A percentile compares a stretch with the other conserved stretches of the same genome.
phyloP scores from a whole-genome alignment of 306 rosid genomes.

The Pyrus communis region DNA sequence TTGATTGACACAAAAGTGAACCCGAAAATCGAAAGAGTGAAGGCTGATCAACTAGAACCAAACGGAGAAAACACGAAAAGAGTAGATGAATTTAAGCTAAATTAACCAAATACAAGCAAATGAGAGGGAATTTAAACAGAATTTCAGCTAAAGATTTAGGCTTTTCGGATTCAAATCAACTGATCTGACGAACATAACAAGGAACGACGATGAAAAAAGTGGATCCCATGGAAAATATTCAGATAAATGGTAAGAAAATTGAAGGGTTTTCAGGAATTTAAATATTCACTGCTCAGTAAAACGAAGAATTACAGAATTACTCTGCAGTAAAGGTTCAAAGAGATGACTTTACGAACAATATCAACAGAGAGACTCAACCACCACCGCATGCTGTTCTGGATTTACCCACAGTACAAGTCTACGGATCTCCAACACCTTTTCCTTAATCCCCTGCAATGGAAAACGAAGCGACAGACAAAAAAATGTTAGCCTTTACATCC shows the following conservation, averaged over 20 bases:
- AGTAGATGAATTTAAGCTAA: not conserved
- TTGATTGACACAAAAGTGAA: not conserved
- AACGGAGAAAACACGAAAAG: not conserved
- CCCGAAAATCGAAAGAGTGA: not conserved
- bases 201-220: constrained; percentile 77
- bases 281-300: not conserved
- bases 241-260: not conserved
- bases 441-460: constrained; percentile 28
- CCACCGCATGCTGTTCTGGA: constrained; percentile 93
- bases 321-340: constrained; percentile 83
- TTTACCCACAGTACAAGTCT: constrained; percentile 32
- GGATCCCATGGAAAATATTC: constrained; percentile 70
- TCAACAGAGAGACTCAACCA: constrained; percentile 70
- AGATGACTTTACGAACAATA: constrained; percentile 68
- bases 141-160: not conserved
- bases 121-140: not conserved
- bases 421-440: constrained; percentile 16
- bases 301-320: constrained; percentile 70
- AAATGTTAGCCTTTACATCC: not conserved
- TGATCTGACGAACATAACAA: constrained; percentile 91
- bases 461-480: not conserved
- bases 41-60: not conserved
- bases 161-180: constrained; percentile 37
- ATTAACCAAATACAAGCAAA: not conserved
- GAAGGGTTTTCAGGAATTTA: not conserved